Evolutionary conservation across 768 basidiomycete species (phyloP), one percentile per base, ranked within the genome.

Genomic region (Postia placenta): DNA sequence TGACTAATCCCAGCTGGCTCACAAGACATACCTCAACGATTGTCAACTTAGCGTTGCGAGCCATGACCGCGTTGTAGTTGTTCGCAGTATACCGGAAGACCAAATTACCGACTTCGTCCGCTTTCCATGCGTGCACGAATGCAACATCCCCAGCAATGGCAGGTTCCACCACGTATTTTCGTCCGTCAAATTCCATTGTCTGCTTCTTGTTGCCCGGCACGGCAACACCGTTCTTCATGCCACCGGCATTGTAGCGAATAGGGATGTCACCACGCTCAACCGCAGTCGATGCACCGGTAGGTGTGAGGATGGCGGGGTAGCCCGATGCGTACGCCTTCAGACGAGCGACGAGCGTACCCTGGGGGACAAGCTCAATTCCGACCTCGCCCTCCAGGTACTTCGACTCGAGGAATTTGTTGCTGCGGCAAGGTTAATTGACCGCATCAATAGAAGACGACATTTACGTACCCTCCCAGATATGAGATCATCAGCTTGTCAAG

Each of bases 341-440:
- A 51, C 91, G 83, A 61, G 93, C 92, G 17, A 85, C 80, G 44
- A 94, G 79, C 6, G 89, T 92, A n/a, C 91, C 92, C 67, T 94
- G 92, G 5, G 92, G 92, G 17, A 87, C 87, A 14, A 94, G 82
- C 62, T 94, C 92, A 42, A 93, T 69, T 11, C 84, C 81, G 50
- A 94, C 80, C 51, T 85, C 70, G 44, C 92, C 92, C 5, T 76
- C 74, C 47, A 93, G 78, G 66, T 88, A 94, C 53, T 80, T 69
- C 11, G 75, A 64, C 69, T 92, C 91, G 51, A 93, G 89, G 51
- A 76, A 77, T 69, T 92, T 90, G 71, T 91, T 92, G 47, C 87
- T 89, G 57, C 12, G 51, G 38, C 12, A 20, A 17, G 27, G 42
- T 51, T 27, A 48, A 42, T 15, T 24, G 45, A 11, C 11, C 23